Evolutionary conservation across 2,329 filamentous ascomycete genomes (phyloP).

Genomic region (Scytalidium sp.): DNA sequence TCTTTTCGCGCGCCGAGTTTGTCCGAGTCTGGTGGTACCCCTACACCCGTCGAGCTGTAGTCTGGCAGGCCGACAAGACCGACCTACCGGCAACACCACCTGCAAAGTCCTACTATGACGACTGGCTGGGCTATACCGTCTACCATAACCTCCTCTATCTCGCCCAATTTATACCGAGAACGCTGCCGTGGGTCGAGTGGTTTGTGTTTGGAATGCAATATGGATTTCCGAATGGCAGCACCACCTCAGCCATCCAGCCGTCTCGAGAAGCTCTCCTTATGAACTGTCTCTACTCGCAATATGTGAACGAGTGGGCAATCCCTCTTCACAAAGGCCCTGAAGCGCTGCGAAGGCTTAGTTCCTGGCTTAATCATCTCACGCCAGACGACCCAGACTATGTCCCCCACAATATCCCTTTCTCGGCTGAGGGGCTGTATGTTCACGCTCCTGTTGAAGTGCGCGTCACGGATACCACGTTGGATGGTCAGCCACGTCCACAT

Average conservation of each 20-base stretch:
- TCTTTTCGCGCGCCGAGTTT: constrained; percentile 87
- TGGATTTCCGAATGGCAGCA: constrained; percentile 71
- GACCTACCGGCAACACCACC: constrained; percentile 56
- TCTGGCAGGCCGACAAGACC: constrained; percentile 86
- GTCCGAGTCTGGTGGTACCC: constrained; percentile 98
- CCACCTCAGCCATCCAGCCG: constrained; percentile 73
- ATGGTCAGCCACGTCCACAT: constrained; percentile 48
- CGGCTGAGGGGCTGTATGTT: constrained; percentile 74
- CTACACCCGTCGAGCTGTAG: constrained; percentile 81
- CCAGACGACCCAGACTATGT: constrained; percentile 64
- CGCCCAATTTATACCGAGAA: constrained; percentile 71
- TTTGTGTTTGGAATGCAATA: constrained; percentile 98
- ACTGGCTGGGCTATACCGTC: constrained; percentile 76
- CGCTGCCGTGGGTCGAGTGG: constrained; percentile 89
- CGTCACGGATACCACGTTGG: constrained; percentile 64
- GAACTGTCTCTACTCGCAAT: constrained; percentile 98
- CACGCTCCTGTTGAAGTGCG: constrained; percentile 94
- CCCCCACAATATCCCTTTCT: constrained; percentile 72
- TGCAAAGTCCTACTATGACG: constrained; percentile 72
- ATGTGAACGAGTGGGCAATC: constrained; percentile 97
- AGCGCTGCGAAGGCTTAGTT: constrained; percentile 75
- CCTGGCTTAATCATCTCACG: constrained; percentile 70
- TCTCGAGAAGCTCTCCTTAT: constrained; percentile 80
- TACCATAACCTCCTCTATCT: constrained; percentile 90
- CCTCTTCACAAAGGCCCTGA: constrained; percentile 84